Evolutionary conservation across 2,329 filamentous ascomycete genomes (phyloP), one percentile per base, ranked within the genome.

Genomic region (Shiraia sp.): DNA sequence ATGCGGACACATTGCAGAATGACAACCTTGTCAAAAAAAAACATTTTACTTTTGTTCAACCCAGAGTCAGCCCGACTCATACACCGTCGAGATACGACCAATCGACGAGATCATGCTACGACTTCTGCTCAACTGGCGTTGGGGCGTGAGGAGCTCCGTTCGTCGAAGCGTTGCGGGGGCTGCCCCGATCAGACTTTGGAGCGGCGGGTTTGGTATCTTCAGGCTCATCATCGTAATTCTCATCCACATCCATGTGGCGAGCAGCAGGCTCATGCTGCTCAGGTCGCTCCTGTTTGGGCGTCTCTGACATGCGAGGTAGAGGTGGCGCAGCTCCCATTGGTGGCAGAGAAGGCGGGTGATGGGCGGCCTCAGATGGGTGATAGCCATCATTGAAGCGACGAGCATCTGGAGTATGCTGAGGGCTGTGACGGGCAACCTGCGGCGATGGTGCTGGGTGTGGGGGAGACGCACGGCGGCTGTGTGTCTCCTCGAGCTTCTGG

Each of bases 241-340:
- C 93, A 56, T 99, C 91, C 14, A 97, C 88, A 6, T 97, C 92
- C 83, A 99, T 95, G 71, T 95, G 95, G 15, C 93, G 81, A 14
- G 90, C 90, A 24, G 93, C 90, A 38, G 90, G 88, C 72, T 97
- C 92, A 43, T 84, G 85, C 37, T 72, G 69, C 42, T 72, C 66
- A 7, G 68, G 65, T 25, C 71, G 69, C 50, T 75, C 73, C 44
- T 74, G 71, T 38, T 56, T 54, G 12, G 57, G 47, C 10, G 53
- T 51, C 26, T 60, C 57, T 31, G 79, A 71, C 65, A 79, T 77
- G n/a, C 79, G 77, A 19, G 79, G 76, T 41, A 80, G 74, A 19
- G 77, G 75, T 70, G 60, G 59, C 12, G 66, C 62, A 34, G 68
- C 64, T 26, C 68, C 68, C 61, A 75, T 72, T 44, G 76, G 72